Percentiles rank a stretch among this genome's conserved stretches.
phyloP scores from a whole-genome alignment of 148 eudicot species.

The Limonium bicolor region DNA sequence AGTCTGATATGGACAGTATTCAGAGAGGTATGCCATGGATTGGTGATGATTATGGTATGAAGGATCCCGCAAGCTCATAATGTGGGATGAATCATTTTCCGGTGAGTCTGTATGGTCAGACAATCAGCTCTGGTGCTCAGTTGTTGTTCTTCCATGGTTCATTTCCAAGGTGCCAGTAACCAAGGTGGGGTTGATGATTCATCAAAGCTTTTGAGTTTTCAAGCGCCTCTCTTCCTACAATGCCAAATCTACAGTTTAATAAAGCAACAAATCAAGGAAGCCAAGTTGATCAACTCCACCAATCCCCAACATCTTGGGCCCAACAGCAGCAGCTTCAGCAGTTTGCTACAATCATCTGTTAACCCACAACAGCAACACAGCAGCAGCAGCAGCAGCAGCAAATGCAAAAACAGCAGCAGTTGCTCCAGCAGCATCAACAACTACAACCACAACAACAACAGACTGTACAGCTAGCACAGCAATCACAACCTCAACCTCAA shows the following conservation, averaged over 20 bases:
- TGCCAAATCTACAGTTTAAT: constrained; percentile 40
- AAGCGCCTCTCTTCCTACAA: constrained; percentile 40
- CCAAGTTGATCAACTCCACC: constrained; percentile 39
- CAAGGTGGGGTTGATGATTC: constrained; percentile 50
- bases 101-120: too few species aligned
- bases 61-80: constrained; percentile 71
- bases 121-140: constrained; percentile 52
- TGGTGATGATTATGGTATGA: constrained; percentile 64
- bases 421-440: constrained; percentile 14
- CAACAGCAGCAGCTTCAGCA: constrained; percentile 65
- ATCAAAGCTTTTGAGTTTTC: constrained; percentile 76
- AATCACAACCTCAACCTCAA: constrained; percentile 14
- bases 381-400: constrained; percentile 11
- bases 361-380: constrained; percentile 24
- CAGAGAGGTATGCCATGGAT: constrained; percentile 91
- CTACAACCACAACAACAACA: constrained; percentile 16
- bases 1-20: constrained; percentile 54
- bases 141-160: constrained; percentile 36
- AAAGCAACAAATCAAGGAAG: constrained; percentile 46
- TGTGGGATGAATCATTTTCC: too few species aligned
- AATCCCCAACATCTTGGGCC: constrained; percentile 36
- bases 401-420: constrained; percentile 9
- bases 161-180: constrained; percentile 27
- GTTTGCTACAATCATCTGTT: constrained; percentile 23
- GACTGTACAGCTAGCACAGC: constrained; percentile 10